A percentile compares a stretch with the other conserved stretches of the same genome.
Conservation (phyloP, 768 basidiomycete species). For the Boletus eberwhitei region DNA sequence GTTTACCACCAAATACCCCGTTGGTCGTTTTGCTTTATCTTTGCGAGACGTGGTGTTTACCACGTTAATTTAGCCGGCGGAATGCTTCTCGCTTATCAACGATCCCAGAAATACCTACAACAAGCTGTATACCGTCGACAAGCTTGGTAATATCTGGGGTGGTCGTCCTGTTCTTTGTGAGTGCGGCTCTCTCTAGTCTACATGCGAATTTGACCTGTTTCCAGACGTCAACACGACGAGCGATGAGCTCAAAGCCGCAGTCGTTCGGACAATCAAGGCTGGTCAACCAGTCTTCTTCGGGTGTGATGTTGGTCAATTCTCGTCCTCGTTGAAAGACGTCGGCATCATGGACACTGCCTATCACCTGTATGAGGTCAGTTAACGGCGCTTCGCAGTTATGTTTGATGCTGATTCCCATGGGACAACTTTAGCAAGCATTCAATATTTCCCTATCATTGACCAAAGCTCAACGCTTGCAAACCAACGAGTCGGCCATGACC, state of each 20-base stretch:
- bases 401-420: conserved; percentile 3
- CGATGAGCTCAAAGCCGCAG: conserved; percentile 73
- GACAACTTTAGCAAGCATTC: conserved; percentile 61
- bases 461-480: conserved; percentile 82
- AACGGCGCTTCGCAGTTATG: not conserved
- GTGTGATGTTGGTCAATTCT: conserved; percentile 91
- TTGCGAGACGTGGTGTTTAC: not conserved
- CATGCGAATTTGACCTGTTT: not conserved
- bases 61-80: conserved; percentile 45
- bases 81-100: conserved; percentile 90
- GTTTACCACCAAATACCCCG: conserved; percentile 56
- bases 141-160: conserved; percentile 91
- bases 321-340: conserved; percentile 46
- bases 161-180: conserved; percentile 80
- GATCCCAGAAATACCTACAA: conserved; percentile 86
- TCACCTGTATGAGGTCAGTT: conserved; percentile 71
- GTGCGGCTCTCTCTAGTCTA: conserved; percentile 17
- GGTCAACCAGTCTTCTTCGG: conserved; percentile 94
- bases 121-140: conserved; percentile 87
- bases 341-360: conserved; percentile 89
- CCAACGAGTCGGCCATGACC: conserved; percentile 87
- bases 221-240: conserved; percentile 88
- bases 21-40: conserved; percentile 29
- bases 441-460: conserved; percentile 74
- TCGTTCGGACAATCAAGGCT: conserved; percentile 84